Base-by-base conservation (phyloP, 73 alveolate genomes). In the Paramecium primaurelia region DNA sequence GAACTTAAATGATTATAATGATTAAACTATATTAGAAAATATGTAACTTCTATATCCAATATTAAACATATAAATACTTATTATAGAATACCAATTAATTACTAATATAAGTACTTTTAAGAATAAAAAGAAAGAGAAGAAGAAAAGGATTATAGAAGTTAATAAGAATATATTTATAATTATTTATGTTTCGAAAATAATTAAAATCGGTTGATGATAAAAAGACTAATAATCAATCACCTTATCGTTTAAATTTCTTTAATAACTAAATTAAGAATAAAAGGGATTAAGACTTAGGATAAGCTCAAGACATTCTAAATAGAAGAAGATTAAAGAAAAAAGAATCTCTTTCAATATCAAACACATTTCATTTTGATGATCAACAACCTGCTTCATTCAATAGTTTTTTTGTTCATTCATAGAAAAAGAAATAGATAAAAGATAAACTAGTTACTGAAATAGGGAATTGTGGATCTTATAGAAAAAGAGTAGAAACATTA, bases 201-300 rank as follows among this genome's bases (percentile, higher is more conserved):
- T 64, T 64, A 64, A 64, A 64, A 64, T 64, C 84, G 28, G 84
- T 64, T 64, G 84, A 64, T 64, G 42, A 28, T 32, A 64, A 64
- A 64, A 64, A 64, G 47, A 28, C 84, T 20, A 11, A 64, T 14
- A 11, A 26, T 64, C 28, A 64, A 34, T 64, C 84, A 25, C 84
- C 42, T 64, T 64, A 64, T 28, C 42, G 84, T 32, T 64, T 32
- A 2, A 32, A 64, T 64, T 32, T 64, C 47, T 64, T 64, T 32
- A 28, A 32, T 34, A 64, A 34, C 22, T 34, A 28, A 32, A 14
- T 32, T 11, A 64, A 34, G 84, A 32, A 26, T 12, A 32, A 26
- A 64, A 28, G 20, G 20, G 47, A 64, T 2, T 34, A 28, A 64
- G 51, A 32, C 3, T 64, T 14, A 32, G 84, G 84, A 34, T 32